Base-by-base conservation (phyloP, 306 rosid genomes). In the Acmispon strigosus region DNA sequence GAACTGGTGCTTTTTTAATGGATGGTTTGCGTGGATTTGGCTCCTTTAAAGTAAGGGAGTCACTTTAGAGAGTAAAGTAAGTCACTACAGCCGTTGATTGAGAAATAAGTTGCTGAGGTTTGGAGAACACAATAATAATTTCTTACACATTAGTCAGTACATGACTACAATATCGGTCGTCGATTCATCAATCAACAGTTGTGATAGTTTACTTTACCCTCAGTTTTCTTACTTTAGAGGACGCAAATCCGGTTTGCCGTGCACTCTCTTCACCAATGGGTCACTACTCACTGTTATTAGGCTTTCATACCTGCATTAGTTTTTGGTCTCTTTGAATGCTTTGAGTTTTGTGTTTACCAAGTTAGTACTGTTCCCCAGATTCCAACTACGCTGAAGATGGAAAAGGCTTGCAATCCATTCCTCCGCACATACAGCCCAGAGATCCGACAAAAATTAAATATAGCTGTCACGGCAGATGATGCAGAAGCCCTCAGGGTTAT, bases 371-470 rank as follows among this genome's bases (percentile, higher is more conserved):
- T 77, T 53, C 78, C 27, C n/a, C 83, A 94, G 97, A 84, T 94
- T 77, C 99, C 97, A 62, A 80, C 96, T 34, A 83, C 86, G 7
- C 62, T 91, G 34, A 89, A 87, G 85, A 50, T 69, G 69, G 99
- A 94, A 81, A 91, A 91, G 82, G 80, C 92, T 39, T 94, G 99
- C 84, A 94, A 91, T 78, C 99, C 99, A 4, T 94, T 94, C 80
- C 96, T 94, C 76, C 99, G 99, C 18, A 76, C 84, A 8, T 68
- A 80, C 39, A 91, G 97, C 68, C 18, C 41, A 8, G 87, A 91
- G 73, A 91, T 94, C 59, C 90, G 97, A 43, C 87, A 43, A 52
- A 82, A 79, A 3, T 73, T 94, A 76, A 86, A 84, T 14, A 87
- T 91, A 70, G 76, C 88, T 0, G 71, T 45, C 48, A 49, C 92